Evolutionary conservation across 345 rosid species (phyloP).

Genomic region (Combretum micranthum): DNA sequence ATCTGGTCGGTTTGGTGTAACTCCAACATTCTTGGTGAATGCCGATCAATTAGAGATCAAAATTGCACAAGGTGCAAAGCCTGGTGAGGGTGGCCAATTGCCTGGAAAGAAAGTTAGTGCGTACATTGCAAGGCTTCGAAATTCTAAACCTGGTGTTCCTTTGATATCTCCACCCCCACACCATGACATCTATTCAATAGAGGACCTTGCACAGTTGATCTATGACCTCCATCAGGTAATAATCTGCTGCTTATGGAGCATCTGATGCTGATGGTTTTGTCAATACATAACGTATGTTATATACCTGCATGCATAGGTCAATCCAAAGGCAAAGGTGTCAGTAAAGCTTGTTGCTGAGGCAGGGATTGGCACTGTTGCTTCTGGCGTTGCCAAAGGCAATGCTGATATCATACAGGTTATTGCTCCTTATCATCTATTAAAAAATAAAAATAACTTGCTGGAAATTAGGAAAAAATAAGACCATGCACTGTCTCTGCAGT

Average conservation of each 20-base stretch:
- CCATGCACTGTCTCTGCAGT: too few relatives aligned
- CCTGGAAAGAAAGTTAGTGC: conserved; percentile 99
- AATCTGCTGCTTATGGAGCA: conserved; percentile 14
- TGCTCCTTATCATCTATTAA: neutral
- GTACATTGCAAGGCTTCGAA: conserved; percentile 89
- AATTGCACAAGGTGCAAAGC: conserved; percentile 99
- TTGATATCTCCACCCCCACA: conserved; percentile 99
- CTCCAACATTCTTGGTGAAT: conserved; percentile 93
- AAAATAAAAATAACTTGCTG: too few relatives aligned
- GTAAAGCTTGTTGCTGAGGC: conserved; percentile 99
- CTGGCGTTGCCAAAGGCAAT: conserved; percentile 99
- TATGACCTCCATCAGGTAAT: conserved; percentile 96
- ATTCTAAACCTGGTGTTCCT: conserved; percentile 98
- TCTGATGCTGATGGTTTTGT: neutral
- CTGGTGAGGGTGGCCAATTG: conserved; percentile 98
- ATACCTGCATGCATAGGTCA: conserved; percentile 43
- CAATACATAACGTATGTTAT: conserved; percentile 4
- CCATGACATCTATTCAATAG: conserved; percentile 94
- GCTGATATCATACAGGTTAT: conserved; percentile 93
- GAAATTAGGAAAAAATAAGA: too few relatives aligned
- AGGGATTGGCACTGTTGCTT: conserved; percentile 98
- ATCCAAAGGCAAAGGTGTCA: conserved; percentile 94
- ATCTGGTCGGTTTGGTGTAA: conserved; percentile 97
- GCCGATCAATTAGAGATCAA: conserved; percentile 95
- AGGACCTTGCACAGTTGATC: conserved; percentile 97